These are phyloP conservation scores for Melastoma malabathricum DNA, from an alignment of 345 rosid genomes.

Conservation along the genomic window DNA sequence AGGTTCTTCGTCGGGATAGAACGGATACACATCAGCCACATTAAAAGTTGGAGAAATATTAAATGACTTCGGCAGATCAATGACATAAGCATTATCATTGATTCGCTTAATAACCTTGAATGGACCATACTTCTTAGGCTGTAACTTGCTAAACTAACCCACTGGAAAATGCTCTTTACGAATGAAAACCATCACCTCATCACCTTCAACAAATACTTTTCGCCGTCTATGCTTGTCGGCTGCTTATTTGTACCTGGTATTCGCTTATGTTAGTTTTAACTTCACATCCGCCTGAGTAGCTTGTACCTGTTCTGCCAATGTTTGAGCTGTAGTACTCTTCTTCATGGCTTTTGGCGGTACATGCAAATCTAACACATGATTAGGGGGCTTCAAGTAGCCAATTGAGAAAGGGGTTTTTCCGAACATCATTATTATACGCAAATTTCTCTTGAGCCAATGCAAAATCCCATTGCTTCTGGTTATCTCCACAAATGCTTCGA, in stretches of 20 bases:
- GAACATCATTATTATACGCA: not conserved
- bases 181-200: not conserved
- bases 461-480: not conserved
- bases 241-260: not conserved
- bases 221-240: not conserved
- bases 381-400: not conserved
- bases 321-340: not conserved
- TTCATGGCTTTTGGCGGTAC: not conserved
- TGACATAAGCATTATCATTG: not conserved
- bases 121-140: not conserved
- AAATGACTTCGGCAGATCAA: not conserved
- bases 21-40: not conserved
- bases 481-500: not conserved
- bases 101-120: not conserved
- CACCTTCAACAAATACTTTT: not conserved
- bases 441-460: not conserved
- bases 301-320: not conserved
- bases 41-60: too few species aligned
- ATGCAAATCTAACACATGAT: not conserved
- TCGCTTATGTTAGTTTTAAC: not conserved
- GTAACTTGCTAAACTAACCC: not conserved
- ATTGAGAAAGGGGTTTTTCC: not conserved
- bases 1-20: not conserved
- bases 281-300: not conserved
- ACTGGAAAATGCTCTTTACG: not conserved